Percentiles rank a stretch among this genome's conserved stretches.
These are phyloP conservation scores for Pseudocercospora cruenta DNA, from an alignment of 2,329 filamentous ascomycete genomes.

Conservation along the genomic window DNA sequence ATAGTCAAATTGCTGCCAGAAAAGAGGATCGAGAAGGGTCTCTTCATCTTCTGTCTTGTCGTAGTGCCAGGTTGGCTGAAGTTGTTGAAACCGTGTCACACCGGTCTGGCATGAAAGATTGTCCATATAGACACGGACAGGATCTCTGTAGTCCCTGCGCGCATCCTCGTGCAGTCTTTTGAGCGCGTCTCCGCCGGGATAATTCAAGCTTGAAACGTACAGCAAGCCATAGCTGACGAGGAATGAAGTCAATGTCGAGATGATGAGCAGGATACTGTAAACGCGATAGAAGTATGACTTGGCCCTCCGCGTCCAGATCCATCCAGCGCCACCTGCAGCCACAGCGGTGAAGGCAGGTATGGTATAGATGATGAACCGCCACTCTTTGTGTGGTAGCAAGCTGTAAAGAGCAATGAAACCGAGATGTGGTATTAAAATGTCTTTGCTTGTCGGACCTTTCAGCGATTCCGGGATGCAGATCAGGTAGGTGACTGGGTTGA, in stretches of 20 bases:
- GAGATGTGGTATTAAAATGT: slow-evolving; percentile 66
- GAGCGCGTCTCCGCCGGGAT: slow-evolving; percentile 86
- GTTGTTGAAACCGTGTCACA: slow-evolving; percentile 62
- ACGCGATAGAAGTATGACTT: slow-evolving; percentile 64
- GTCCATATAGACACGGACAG: slow-evolving; percentile 55
- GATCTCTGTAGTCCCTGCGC: slow-evolving; percentile 16
- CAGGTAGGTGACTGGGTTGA: slow-evolving; percentile 72
- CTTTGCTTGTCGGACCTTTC: slow-evolving; percentile 56
- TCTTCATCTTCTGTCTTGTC: slow-evolving; percentile 61
- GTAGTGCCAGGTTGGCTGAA: slow-evolving; percentile 55
- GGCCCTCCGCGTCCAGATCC: slow-evolving; percentile 61
- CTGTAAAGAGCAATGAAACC: slow-evolving; percentile 81
- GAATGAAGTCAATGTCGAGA: slow-evolving; percentile 65
- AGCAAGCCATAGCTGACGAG: slow-evolving; percentile 68
- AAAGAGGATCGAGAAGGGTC: slow-evolving; percentile 52
- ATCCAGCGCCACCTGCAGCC: slow-evolving; percentile 73
- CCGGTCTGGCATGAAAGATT: slow-evolving; percentile 67
- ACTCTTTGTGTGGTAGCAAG: slow-evolving; percentile 90
- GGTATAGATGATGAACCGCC: slow-evolving; percentile 89
- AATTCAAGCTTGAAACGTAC: slow-evolving; percentile 83
- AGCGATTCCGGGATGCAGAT: slow-evolving; percentile 56
- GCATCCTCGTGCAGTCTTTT: slow-evolving; percentile 43
- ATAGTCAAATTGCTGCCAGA: slow-evolving; percentile 65
- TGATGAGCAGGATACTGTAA: slow-evolving; percentile 58
- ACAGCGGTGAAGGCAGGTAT: slow-evolving; percentile 79